Evolutionary conservation across 2,329 filamentous ascomycete genomes (phyloP).

Genomic region (Cladorrhinum sp.): DNA sequence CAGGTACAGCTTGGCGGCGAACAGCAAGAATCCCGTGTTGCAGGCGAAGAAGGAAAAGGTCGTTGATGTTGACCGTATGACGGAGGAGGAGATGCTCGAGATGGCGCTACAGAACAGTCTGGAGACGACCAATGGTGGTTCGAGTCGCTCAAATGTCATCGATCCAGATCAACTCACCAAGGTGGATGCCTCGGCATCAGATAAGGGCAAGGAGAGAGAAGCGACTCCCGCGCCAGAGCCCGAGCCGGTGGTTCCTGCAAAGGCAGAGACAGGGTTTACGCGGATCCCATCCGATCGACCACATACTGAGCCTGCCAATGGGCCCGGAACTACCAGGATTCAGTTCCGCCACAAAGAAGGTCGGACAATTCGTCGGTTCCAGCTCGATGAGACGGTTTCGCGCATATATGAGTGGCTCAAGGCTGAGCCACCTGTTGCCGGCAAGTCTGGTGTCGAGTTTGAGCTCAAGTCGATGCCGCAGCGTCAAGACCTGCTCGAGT

Average conservation of each 20-base stretch:
- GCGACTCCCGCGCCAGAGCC: constrained; percentile 37
- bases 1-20: constrained; percentile 82
- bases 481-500: constrained; percentile 78
- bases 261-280: constrained; percentile 53
- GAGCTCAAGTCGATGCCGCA: constrained; percentile 78
- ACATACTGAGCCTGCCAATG: constrained; percentile 73
- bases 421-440: constrained; percentile 70
- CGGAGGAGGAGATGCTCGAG: constrained; percentile 95
- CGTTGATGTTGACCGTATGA: constrained; percentile 81
- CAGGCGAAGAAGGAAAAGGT: constrained; percentile 65
- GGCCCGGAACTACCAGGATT: constrained; percentile 75
- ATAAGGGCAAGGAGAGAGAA: constrained; percentile 25
- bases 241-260: constrained; percentile 30
- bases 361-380: constrained; percentile 83
- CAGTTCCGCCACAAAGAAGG: constrained; percentile 87
- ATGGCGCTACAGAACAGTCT: constrained; percentile 90
- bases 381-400: constrained; percentile 69
- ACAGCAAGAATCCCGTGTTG: constrained; percentile 90
- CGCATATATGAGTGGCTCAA: constrained; percentile 97
- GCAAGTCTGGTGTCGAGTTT: constrained; percentile 74
- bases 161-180: constrained; percentile 90
- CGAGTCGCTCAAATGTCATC: constrained; percentile 52
- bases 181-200: constrained; percentile 24
- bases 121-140: constrained; percentile 50
- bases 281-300: constrained; percentile 69